A percentile compares a stretch with the other conserved stretches of the same genome.
These are phyloP conservation scores for Coemansia sp. DNA, from an alignment of 371 early-diverging fungal species.

Conservation along the genomic window DNA sequence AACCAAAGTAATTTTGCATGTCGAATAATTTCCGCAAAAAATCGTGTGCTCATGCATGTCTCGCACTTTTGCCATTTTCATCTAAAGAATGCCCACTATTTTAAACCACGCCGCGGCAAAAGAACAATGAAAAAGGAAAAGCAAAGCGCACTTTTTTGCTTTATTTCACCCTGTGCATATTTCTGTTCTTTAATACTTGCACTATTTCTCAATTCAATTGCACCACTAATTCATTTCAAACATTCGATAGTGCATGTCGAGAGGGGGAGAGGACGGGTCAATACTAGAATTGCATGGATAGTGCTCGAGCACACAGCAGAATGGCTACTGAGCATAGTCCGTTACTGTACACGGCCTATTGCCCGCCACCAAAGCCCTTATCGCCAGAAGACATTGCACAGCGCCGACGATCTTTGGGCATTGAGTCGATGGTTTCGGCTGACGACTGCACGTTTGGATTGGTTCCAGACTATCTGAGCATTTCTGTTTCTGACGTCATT, in stretches of 20 bases:
- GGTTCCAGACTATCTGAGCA: slow-evolving; percentile 2
- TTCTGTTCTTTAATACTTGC: not conserved
- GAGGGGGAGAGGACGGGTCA: not conserved
- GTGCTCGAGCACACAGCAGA: not conserved
- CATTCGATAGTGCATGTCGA: not conserved
- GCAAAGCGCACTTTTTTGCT: not conserved
- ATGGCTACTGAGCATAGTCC: slow-evolving; percentile 12
- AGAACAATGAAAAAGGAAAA: not conserved
- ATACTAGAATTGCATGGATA: not conserved
- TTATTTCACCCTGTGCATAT: not conserved
- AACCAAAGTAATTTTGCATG: no score
- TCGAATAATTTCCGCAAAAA: no score
- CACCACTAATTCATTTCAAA: no score
- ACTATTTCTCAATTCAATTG: not conserved
- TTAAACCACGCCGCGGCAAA: not conserved
- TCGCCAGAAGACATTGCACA: slow-evolving; percentile 43
- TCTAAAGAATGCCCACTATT: no score
- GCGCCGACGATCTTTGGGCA: slow-evolving; percentile 43
- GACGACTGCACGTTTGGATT: slow-evolving; percentile 3
- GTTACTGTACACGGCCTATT: slow-evolving; percentile 25
- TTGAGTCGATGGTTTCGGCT: slow-evolving; percentile 12
- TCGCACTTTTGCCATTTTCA: no score
- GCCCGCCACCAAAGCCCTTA: slow-evolving; percentile 42
- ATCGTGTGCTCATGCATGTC: no score
- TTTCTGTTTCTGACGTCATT: not conserved